Conservation (phyloP, 805 yeast species). For the Monosporozyma siamensis region DNA sequence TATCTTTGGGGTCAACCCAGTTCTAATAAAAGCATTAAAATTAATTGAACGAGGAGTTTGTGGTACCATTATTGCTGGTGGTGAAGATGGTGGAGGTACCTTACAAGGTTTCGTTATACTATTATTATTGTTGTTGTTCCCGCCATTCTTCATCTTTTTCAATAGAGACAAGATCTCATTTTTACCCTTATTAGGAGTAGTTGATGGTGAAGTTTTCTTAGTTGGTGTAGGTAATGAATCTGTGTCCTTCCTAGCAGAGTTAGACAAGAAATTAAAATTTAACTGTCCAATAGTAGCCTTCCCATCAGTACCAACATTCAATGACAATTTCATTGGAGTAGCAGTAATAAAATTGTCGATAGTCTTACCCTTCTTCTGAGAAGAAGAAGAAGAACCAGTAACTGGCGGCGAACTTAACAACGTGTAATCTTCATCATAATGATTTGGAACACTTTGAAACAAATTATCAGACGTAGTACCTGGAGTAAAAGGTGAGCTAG, state of each 20-base stretch:
- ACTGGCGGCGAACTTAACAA: conserved; percentile 5
- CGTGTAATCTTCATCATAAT: neutral
- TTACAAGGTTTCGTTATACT: neutral
- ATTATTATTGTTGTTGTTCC: neutral
- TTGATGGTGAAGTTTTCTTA: neutral
- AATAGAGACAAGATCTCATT: conserved; percentile 21
- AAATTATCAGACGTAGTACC: conserved; percentile 1
- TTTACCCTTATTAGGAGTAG: conserved; percentile 10
- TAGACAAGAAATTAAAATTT: conserved; percentile 6
- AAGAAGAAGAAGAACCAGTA: neutral
- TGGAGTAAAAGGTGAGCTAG: conserved; percentile 6
- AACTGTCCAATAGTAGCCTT: conserved; percentile 24
- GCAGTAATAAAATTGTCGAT: neutral
- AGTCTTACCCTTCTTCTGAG: neutral
- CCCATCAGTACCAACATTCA: conserved; percentile 27
- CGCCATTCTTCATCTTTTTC: conserved; percentile 21
- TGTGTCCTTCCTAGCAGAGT: neutral
- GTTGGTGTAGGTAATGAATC: neutral
- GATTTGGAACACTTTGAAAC: conserved; percentile 6
- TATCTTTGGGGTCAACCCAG: conserved; percentile 17
- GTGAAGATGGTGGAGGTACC: conserved; percentile 6
- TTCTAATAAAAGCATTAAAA: conserved; percentile 3
- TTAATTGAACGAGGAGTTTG: neutral
- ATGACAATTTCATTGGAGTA: conserved; percentile 17
- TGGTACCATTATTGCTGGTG: conserved; percentile 5